phyloP scores from a whole-genome alignment of 2,329 filamentous ascomycete species.

The Stagonosporopsis vannaccii region DNA sequence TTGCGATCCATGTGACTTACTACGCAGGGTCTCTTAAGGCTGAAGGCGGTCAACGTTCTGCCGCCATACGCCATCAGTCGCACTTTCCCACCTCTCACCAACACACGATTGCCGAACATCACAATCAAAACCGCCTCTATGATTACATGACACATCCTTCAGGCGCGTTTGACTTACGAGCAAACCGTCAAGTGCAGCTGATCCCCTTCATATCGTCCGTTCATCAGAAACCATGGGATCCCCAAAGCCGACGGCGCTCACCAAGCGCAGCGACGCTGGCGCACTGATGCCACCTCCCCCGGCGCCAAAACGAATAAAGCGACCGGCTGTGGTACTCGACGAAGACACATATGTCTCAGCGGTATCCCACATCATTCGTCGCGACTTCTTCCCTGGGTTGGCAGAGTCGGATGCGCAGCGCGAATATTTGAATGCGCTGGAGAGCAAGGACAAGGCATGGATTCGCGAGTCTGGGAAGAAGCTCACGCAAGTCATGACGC shows the following conservation, averaged over 20 bases:
- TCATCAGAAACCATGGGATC: constrained; percentile 31
- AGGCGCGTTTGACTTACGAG: constrained; percentile 11
- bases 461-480: constrained; percentile 78
- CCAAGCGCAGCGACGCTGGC: constrained; percentile 70
- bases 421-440: constrained; percentile 90
- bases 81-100: background rate
- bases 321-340: constrained; percentile 85
- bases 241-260: constrained; percentile 64
- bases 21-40: background rate
- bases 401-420: constrained; percentile 85
- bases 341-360: constrained; percentile 93
- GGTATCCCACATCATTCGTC: constrained; percentile 90
- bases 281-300: constrained; percentile 90
- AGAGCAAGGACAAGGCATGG: constrained; percentile 85
- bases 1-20: background rate
- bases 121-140: background rate
- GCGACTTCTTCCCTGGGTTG: constrained; percentile 95
- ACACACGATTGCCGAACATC: background rate
- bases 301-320: constrained; percentile 85
- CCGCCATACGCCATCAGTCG: constrained; percentile 13
- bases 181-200: constrained; percentile 4
- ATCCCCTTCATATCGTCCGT: background rate
- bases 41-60: constrained; percentile 15
- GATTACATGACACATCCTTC: background rate
- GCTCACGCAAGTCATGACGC: constrained; percentile 77